Evolutionary conservation across 805 yeast species (phyloP), one percentile per base, ranked within the genome.

Genomic region (Cyberlindnera mycetangii): DNA sequence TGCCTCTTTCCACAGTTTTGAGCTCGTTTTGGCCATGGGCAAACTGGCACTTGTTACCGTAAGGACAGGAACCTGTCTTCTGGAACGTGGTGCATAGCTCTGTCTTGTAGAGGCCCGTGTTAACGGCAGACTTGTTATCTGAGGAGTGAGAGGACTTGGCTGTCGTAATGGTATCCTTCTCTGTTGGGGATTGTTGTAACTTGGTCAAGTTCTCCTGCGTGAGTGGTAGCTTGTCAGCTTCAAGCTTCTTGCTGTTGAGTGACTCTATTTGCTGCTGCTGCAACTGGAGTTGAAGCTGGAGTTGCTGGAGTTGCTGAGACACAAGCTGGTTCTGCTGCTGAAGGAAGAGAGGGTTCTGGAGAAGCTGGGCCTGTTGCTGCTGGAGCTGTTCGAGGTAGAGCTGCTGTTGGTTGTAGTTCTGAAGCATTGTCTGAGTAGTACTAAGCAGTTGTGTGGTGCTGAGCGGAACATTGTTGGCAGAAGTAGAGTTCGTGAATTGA

Each of bases 41-140:
- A 73, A 89, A 89, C 68, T 89, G 97, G 64, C 97, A 89, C 69
- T 89, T 89, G 52, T 77, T 75, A 2, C 95, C 96, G 62, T 89
- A 89, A 14, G 95, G 96, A 63, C 97, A 89, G 41, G 64, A 58
- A 19, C 86, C 85, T 52, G 79, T 75, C 55, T 77, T 79, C 59
- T 80, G 77, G 61, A 74, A 89, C 20, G 90, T 83, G 32, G 82
- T 84, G 65, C 97, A 89, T 44, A 90, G 72, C 65, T 89, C 97
- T 0, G 97, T 90, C 68, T 89, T 89, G 76, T 88, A 89, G 32
- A 89, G 72, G 52, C 78, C 84, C 25, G 86, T 81, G 62, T 83
- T 50, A 18, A 47, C 47, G 12, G 35, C 11, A 7, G 46, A 32
- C 37, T 49, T 41, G 42, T 49, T 46, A 15, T 49, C 49, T 4